Percentiles rank a stretch among this genome's conserved stretches.
Evolutionary conservation across 805 yeast genomes (phyloP).

Genomic region (Starmerella sirachaensis): DNA sequence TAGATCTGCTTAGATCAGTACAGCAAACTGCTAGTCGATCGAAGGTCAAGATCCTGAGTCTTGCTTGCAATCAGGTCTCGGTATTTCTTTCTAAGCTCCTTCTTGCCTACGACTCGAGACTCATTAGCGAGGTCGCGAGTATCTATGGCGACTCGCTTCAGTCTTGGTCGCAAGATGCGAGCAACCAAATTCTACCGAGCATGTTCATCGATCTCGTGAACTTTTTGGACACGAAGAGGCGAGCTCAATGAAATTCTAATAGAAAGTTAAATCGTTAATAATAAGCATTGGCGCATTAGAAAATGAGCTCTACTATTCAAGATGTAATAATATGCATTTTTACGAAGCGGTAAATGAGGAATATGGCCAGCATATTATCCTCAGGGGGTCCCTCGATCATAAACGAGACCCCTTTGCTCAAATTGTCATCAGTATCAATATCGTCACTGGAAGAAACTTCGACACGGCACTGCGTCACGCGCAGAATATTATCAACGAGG

Average conservation of each 20-base stretch:
- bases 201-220: slow-evolving; percentile 69
- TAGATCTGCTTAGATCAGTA: slow-evolving; percentile 26
- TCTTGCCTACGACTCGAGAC: slow-evolving; percentile 24
- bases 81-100: slow-evolving; percentile 51
- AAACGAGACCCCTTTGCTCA: slow-evolving; percentile 47
- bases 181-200: slow-evolving; percentile 40
- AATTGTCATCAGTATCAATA: slow-evolving; percentile 26
- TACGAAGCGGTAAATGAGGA: slow-evolving; percentile 15
- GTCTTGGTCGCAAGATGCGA: slow-evolving; percentile 44
- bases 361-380: slow-evolving; percentile 34
- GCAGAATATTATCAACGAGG: slow-evolving; percentile 15
- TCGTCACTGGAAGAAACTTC: slow-evolving; percentile 1
- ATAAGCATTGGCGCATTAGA: background rate
- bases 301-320: background rate
- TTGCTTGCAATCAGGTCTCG: slow-evolving; percentile 55
- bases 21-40: slow-evolving; percentile 33
- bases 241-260: background rate
- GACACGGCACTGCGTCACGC: slow-evolving; percentile 16
- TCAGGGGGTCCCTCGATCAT: slow-evolving; percentile 55
- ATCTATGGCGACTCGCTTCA: slow-evolving; percentile 46
- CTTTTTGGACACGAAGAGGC: slow-evolving; percentile 47
- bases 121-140: slow-evolving; percentile 38
- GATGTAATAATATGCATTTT: background rate
- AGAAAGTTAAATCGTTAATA: background rate
- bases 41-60: slow-evolving; percentile 37